Percentiles rank a stretch among this genome's conserved stretches.
phyloP scores from a whole-genome alignment of 768 basidiomycete species.

The Coprinellus micaceus region DNA sequence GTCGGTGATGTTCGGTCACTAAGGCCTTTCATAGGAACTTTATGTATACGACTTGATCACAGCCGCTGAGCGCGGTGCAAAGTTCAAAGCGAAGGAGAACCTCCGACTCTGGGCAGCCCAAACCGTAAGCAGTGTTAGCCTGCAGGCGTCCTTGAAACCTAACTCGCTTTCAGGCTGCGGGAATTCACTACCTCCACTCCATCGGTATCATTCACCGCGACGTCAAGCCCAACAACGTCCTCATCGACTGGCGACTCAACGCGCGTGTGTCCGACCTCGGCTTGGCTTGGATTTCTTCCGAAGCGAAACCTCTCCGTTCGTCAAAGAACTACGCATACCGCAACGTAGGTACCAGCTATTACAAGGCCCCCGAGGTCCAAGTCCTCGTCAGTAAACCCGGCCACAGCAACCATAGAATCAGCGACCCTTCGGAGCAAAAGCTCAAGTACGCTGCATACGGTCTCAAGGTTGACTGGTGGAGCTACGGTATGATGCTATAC shows the following conservation, averaged over 20 bases:
- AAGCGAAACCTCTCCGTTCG: neutral
- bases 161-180: conserved; percentile 4
- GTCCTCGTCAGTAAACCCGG: neutral
- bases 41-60: too few relatives aligned
- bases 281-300: neutral
- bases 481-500: conserved; percentile 82
- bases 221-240: conserved; percentile 14
- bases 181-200: conserved; percentile 11
- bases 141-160: neutral
- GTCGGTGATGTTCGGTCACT: too few relatives aligned
- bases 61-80: too few relatives aligned
- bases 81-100: too few relatives aligned
- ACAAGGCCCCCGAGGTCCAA: conserved; percentile 6
- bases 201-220: conserved; percentile 18
- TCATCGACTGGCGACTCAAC: conserved; percentile 11
- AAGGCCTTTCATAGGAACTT: too few relatives aligned
- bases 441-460: conserved; percentile 36
- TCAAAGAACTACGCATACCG: neutral
- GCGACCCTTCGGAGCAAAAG: neutral
- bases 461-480: conserved; percentile 96
- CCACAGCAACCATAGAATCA: neutral
- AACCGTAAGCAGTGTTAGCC: neutral
- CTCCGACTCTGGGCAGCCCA: conserved; percentile 2
- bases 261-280: conserved; percentile 12
- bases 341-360: neutral